phyloP scores from a whole-genome alignment of 352 stramenopile genomes.

The Pythium phragmiticola region DNA sequence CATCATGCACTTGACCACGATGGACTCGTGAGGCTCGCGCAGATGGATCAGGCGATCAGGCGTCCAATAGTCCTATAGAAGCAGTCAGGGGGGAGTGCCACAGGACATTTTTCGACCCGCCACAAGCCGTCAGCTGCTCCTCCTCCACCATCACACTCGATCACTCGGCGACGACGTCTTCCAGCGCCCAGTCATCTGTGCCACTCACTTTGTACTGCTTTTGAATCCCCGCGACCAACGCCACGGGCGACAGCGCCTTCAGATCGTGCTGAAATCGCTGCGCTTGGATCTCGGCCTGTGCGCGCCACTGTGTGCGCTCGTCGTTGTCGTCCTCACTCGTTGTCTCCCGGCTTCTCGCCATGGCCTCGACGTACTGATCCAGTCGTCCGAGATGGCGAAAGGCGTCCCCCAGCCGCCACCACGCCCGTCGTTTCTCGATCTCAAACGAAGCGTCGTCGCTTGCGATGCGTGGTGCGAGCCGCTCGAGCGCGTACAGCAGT shows the following conservation, averaged over 20 bases:
- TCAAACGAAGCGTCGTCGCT: neutral
- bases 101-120: no score
- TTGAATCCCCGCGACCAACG: slow-evolving; percentile 34
- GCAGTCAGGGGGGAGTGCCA: no score
- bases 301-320: slow-evolving; percentile 20
- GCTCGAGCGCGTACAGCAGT: slow-evolving; percentile 49
- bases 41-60: no score
- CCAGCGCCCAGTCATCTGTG: neutral
- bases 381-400: slow-evolving; percentile 60
- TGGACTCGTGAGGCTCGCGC: no score
- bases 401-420: slow-evolving; percentile 57
- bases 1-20: no score
- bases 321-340: neutral
- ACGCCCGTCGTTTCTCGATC: slow-evolving; percentile 30
- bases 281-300: slow-evolving; percentile 20
- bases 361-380: slow-evolving; percentile 50
- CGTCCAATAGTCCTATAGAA: no score
- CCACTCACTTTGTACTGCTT: slow-evolving; percentile 7
- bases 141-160: neutral
- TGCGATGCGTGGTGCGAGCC: neutral
- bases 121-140: no score
- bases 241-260: slow-evolving; percentile 17
- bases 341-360: slow-evolving; percentile 22
- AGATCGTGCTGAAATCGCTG: slow-evolving; percentile 35
- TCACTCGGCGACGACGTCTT: slow-evolving; percentile 11